Evolutionary conservation across 352 stramenopile species (phyloP), one percentile per base, ranked within the genome.

Genomic region (Phytophthora sp.): DNA sequence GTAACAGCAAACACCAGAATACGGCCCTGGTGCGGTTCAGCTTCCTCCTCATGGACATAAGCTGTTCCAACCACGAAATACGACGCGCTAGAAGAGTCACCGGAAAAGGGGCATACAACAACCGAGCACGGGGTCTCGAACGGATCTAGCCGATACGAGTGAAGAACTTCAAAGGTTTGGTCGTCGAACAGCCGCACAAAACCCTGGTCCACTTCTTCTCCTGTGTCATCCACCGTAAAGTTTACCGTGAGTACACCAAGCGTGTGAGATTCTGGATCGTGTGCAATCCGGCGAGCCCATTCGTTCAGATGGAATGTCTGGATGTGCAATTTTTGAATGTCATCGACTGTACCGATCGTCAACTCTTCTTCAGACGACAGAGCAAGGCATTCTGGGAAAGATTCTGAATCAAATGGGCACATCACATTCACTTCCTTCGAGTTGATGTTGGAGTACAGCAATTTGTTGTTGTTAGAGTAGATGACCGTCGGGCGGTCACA

Each of bases 321-420:
- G 44, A 99, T 98, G 78, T 99, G 97, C 31, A 99, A 86, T 66
- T 99, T 99, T 66, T 99, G 96, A 64, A 99, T 99, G 66, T 99
- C 93, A 66, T 99, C 97, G 35, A 99, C 98, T 4, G 94, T 98
- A 27, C 97, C 97, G 43, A 99, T 97, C 5, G 92, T 96, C 20
- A 99, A 70, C 48, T 95, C 94, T 54, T 91, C 88, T 68, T 99
- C 96, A 9, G 97, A 98, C 5, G 96, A 93, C 10, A 99, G 73
- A 20, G 96, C 97, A 2, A 99, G 82, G 56, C 96, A 99, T 59
- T 99, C 91, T 1, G 93, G 94, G 55, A 98, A 97, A 13, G 84
- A 77, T 21, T 93, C 79, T 4, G 94, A 96, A 63, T 98, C 79
- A 61, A 98, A 98, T 15, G 94, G 69, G 42, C 88, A 96, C 85